Percentiles rank a stretch among this genome's conserved stretches.
phyloP scores from a whole-genome alignment of 805 yeast species.

The Candida odintsovae region DNA sequence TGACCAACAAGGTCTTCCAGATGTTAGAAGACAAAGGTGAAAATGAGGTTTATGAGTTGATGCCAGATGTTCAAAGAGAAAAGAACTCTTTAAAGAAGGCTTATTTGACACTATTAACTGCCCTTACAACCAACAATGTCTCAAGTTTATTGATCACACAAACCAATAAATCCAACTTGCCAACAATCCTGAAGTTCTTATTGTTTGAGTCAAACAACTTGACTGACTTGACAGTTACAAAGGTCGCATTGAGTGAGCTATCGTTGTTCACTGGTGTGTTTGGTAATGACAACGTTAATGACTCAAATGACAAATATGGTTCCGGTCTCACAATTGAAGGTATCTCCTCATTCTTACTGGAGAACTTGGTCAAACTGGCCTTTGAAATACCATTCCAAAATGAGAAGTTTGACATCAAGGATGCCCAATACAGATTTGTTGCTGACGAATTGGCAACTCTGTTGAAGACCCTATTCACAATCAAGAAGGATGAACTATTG shows the following conservation, averaged over 20 bases:
- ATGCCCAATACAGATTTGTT: slow-evolving; percentile 72
- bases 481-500: slow-evolving; percentile 41
- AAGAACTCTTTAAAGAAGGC: slow-evolving; percentile 62
- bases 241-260: slow-evolving; percentile 63
- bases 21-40: slow-evolving; percentile 39
- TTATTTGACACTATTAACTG: slow-evolving; percentile 61
- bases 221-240: slow-evolving; percentile 60
- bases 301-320: slow-evolving; percentile 48
- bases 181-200: slow-evolving; percentile 54
- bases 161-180: slow-evolving; percentile 56
- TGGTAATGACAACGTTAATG: slow-evolving; percentile 65
- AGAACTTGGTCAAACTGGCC: slow-evolving; percentile 57
- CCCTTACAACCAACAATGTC: slow-evolving; percentile 69
- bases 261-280: slow-evolving; percentile 56
- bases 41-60: slow-evolving; percentile 29
- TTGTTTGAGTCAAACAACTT: slow-evolving; percentile 59
- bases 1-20: slow-evolving; percentile 56
- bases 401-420: slow-evolving; percentile 58
- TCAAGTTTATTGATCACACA: slow-evolving; percentile 71
- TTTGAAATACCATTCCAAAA: slow-evolving; percentile 80
- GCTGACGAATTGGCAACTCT: slow-evolving; percentile 70
- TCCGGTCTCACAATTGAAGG: slow-evolving; percentile 53
- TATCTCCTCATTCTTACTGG: slow-evolving; percentile 62
- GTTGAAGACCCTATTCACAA: slow-evolving; percentile 54
- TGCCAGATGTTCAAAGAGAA: slow-evolving; percentile 62